A percentile compares a stretch with the other conserved stretches of the same genome.
phyloP scores from a whole-genome alignment of 768 basidiomycete species.

The Tephrocybe sp. region DNA sequence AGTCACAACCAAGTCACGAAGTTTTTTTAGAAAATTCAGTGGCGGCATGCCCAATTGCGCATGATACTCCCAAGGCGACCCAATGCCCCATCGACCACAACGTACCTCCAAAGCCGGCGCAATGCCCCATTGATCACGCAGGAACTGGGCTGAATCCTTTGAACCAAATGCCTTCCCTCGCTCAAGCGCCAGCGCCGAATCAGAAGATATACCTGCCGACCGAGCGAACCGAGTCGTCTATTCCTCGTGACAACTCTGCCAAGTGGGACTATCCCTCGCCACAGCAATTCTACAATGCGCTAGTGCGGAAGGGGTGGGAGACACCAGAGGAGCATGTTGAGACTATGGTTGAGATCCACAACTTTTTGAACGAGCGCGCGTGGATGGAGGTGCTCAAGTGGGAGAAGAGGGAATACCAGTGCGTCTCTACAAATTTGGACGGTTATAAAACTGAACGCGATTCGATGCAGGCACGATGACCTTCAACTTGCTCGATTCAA shows the following conservation, averaged over 20 bases:
- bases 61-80: constrained; percentile 26
- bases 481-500: constrained; percentile 81
- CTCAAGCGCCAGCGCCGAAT: constrained; percentile 61
- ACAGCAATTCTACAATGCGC: constrained; percentile 97
- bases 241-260: constrained; percentile 62
- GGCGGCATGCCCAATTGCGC: constrained; percentile 31
- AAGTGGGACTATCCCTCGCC: constrained; percentile 97
- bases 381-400: constrained; percentile 94
- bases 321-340: constrained; percentile 96
- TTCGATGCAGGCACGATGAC: constrained; percentile 52
- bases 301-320: constrained; percentile 96
- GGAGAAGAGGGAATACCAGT: constrained; percentile 76
- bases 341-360: constrained; percentile 98
- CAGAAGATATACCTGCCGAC: constrained; percentile 67
- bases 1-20: no score
- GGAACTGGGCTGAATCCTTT: constrained; percentile 63
- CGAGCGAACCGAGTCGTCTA: constrained; percentile 77
- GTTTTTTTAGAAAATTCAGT: constrained; percentile 2
- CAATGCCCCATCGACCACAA: constrained; percentile 47
- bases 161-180: constrained; percentile 89
- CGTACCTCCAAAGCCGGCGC: constrained; percentile 34
- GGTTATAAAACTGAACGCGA: not conserved
- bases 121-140: constrained; percentile 66
- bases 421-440: constrained; percentile 25
- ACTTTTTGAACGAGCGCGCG: constrained; percentile 95